A percentile compares a stretch with the other conserved stretches of the same genome.
Evolutionary conservation across 352 stramenopile species (phyloP).

Genomic region (Pythium myriotylum): DNA sequence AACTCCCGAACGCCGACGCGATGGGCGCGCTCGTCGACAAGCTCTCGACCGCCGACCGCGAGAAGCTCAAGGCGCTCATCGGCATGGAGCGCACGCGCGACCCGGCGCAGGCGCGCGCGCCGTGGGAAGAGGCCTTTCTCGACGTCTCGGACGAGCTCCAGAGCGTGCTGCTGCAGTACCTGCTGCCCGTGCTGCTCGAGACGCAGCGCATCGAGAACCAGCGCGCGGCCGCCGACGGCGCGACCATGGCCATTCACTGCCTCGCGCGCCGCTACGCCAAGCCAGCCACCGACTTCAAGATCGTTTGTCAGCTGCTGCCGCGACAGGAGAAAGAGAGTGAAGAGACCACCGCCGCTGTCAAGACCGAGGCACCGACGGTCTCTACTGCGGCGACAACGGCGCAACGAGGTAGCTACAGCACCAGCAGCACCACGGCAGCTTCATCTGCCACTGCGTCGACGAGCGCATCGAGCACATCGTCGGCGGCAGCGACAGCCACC

Average conservation of each 20-base stretch:
- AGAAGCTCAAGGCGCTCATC: constrained; percentile 54
- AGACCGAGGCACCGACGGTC: background rate
- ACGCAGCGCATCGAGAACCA: constrained; percentile 23
- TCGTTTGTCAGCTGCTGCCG: constrained; percentile 28
- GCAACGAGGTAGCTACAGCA: constrained; percentile 1
- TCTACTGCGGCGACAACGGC: background rate
- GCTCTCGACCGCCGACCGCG: constrained; percentile 47
- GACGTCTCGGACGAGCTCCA: constrained; percentile 61
- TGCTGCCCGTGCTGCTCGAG: constrained; percentile 55
- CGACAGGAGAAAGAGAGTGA: background rate
- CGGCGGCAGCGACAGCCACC: background rate
- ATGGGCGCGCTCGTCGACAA: constrained; percentile 48
- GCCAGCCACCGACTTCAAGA: constrained; percentile 62
- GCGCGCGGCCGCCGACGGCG: background rate
- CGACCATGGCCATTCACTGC: constrained; percentile 39
- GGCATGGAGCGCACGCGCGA: constrained; percentile 31
- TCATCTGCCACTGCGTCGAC: background rate
- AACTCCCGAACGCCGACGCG: constrained; percentile 18
- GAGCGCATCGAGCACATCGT: background rate
- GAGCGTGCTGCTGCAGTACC: constrained; percentile 53
- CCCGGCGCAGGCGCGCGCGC: constrained; percentile 2
- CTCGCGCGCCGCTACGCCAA: constrained; percentile 63
- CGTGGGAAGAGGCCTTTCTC: constrained; percentile 46
- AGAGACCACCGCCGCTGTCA: background rate
- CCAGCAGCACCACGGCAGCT: background rate